These are phyloP conservation scores for Chaetomidium leptoderma DNA, from an alignment of 495 filamentous ascomycete genomes.

Conservation along the genomic window DNA sequence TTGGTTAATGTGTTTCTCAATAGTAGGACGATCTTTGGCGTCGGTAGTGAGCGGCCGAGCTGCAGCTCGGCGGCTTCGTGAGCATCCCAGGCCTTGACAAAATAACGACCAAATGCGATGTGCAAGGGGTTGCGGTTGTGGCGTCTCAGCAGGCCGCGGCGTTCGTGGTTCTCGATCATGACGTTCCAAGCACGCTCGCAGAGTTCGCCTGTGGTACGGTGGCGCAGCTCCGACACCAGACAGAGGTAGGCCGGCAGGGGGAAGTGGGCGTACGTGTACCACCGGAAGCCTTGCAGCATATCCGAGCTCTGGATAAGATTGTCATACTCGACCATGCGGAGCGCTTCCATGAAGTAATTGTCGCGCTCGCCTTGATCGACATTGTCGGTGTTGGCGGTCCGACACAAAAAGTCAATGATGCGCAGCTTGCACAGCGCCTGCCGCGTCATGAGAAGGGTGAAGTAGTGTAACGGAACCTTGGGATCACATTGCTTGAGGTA, in stretches of 20 bases:
- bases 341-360: slow-evolving; percentile 43
- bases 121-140: slow-evolving; percentile 48
- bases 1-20: slow-evolving; percentile 34
- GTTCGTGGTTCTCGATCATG: slow-evolving; percentile 48
- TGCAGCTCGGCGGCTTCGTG: slow-evolving; percentile 42
- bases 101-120: slow-evolving; percentile 46
- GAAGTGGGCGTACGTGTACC: slow-evolving; percentile 51
- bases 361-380: slow-evolving; percentile 42
- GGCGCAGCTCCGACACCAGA: slow-evolving; percentile 46
- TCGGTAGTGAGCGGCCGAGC: slow-evolving; percentile 35
- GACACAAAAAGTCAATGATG: slow-evolving; percentile 34
- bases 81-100: slow-evolving; percentile 54
- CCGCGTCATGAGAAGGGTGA: slow-evolving; percentile 48
- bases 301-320: slow-evolving; percentile 46
- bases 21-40: slow-evolving; percentile 41
- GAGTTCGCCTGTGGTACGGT: slow-evolving; percentile 44
- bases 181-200: slow-evolving; percentile 52
- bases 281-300: slow-evolving; percentile 45
- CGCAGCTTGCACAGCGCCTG: slow-evolving; percentile 48
- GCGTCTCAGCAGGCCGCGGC: slow-evolving; percentile 36
- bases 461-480: slow-evolving; percentile 54
- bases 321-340: slow-evolving; percentile 51
- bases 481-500: slow-evolving; percentile 60
- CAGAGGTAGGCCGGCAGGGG: slow-evolving; percentile 53
- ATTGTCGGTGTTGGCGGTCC: slow-evolving; percentile 21